phyloP scores from a whole-genome alignment of 306 rosid species.

The Astragalus membranaceus region DNA sequence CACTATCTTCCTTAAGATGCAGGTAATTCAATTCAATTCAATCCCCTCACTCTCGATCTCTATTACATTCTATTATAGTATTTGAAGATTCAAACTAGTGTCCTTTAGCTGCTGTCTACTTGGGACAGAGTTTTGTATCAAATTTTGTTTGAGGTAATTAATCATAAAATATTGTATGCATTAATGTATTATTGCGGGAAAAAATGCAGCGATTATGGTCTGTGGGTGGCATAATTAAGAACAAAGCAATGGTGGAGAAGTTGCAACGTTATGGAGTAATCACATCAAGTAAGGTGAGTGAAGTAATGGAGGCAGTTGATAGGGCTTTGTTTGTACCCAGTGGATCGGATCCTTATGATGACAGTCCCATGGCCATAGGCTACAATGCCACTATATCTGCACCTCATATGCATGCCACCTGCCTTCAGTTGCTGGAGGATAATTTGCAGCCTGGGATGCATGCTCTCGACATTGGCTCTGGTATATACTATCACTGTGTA shows the following conservation, averaged over 20 bases:
- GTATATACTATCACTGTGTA: constrained; percentile 23
- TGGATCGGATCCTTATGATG: constrained; percentile 61
- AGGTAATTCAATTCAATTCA: constrained; percentile 42
- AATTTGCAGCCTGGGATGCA: constrained; percentile 92
- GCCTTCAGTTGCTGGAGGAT: constrained; percentile 82
- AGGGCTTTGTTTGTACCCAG: constrained; percentile 83
- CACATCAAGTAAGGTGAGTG: constrained; percentile 59
- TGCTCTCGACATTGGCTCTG: constrained; percentile 89
- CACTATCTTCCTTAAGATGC: constrained; percentile 46
- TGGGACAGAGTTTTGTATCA: no score
- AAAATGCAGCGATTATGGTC: constrained; percentile 54
- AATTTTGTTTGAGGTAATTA: no score
- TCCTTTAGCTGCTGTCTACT: no score
- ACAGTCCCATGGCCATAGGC: constrained; percentile 81
- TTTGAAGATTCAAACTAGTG: no score
- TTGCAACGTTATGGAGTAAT: constrained; percentile 65
- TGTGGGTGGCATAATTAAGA: constrained; percentile 43
- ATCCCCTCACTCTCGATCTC: background rate
- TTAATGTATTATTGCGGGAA: background rate
- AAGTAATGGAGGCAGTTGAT: constrained; percentile 69
- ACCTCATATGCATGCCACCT: constrained; percentile 95
- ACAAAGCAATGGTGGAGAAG: constrained; percentile 78
- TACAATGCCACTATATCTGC: constrained; percentile 97
- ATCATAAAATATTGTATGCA: no score
- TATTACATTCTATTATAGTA: no score